Percentiles rank a stretch among this genome's conserved stretches.
These are phyloP conservation scores for Apophysomyces trapeziformis DNA, from an alignment of 371 early-diverging fungal genomes.

Conservation along the genomic window DNA sequence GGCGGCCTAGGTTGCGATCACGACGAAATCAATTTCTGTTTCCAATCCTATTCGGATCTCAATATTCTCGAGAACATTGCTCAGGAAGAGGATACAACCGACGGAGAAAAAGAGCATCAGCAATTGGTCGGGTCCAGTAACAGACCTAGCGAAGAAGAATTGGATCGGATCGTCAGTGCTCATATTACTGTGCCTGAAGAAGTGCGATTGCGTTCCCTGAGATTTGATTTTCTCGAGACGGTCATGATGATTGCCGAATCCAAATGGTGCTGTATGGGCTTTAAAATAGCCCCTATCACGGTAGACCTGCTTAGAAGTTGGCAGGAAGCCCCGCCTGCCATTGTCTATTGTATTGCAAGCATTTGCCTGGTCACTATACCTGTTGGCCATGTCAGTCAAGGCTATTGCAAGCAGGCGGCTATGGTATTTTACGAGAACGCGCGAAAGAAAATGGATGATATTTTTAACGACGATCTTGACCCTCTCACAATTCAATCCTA, in stretches of 20 bases:
- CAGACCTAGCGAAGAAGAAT: too few species aligned
- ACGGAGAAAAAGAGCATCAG: too few species aligned
- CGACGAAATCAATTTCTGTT: too few species aligned
- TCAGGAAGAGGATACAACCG: too few species aligned
- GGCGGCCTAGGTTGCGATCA: too few species aligned
- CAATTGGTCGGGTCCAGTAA: too few species aligned
- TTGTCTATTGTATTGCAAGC: constrained; percentile 35
- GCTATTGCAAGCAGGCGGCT: constrained; percentile 26
- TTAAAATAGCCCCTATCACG: constrained; percentile 35
- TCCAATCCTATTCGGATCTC: too few species aligned
- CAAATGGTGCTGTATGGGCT: constrained; percentile 41
- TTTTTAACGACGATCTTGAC: constrained; percentile 29
- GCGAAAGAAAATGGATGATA: constrained; percentile 35
- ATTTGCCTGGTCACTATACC: constrained; percentile 35
- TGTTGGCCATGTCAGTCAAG: constrained; percentile 21
- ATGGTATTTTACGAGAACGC: constrained; percentile 36
- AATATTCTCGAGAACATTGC: too few species aligned
- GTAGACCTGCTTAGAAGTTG: constrained; percentile 25
- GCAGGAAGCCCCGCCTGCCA: constrained; percentile 26
- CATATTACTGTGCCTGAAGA: constrained; percentile 17
- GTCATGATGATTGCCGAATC: constrained; percentile 25
- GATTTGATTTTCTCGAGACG: constrained; percentile 22
- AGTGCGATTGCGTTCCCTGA: constrained; percentile 17
- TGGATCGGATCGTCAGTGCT: background rate
- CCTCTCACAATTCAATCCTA: constrained; percentile 29